Base-by-base conservation (phyloP, 371 early-diverging fungal genomes). In the Mortierella sp. region DNA sequence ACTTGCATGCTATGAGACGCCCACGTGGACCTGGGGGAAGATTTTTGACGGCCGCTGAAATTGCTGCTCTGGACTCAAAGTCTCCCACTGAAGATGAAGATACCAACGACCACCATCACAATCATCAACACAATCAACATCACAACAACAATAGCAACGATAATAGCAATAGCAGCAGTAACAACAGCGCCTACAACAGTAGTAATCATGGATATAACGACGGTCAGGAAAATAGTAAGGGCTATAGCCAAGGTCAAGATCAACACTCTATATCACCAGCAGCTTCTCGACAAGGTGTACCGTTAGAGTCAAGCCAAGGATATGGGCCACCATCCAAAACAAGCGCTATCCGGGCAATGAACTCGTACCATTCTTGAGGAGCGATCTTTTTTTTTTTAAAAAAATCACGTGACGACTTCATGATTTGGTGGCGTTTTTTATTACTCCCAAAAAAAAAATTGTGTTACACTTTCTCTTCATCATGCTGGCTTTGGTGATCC, bases 1-100 rank as follows among this genome's bases (percentile, higher is more conserved):
- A 98, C 83, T 92, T 91, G 73, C 99, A 98, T 85, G 99, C 99
- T 8, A 95, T 97, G 96, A 90, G 95, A 69, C 86, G 99, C 58
- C 93, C 96, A 62, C 88, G 99, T 83, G 99, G 97, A 34, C 95
- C 95, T 13, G 96, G 96, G 31, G 96, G 96, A 23, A 84, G 95
- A 47, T 96, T 95, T 83, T 79, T 95, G 60, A 92, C 89, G 67
- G 85, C 88, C 23, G 79, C 85, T 43, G 89, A 89, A 62, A 88
- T 89, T 45, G 86, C 85, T 34, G 88, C 87, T 66, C 56, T 87
- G 56, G 88, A 47, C 61, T 26, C 54, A 60, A 29, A 37, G 8
- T 26, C 31, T 40, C 28, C 42, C 42, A 37, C 22, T 17, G 42
- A 9, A 35, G 53, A 49, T 37, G 31, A 5, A 60, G 60, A 45